Evolutionary conservation across 352 stramenopile species (phyloP).

Genomic region (Pilasporangium apinafurcum): DNA sequence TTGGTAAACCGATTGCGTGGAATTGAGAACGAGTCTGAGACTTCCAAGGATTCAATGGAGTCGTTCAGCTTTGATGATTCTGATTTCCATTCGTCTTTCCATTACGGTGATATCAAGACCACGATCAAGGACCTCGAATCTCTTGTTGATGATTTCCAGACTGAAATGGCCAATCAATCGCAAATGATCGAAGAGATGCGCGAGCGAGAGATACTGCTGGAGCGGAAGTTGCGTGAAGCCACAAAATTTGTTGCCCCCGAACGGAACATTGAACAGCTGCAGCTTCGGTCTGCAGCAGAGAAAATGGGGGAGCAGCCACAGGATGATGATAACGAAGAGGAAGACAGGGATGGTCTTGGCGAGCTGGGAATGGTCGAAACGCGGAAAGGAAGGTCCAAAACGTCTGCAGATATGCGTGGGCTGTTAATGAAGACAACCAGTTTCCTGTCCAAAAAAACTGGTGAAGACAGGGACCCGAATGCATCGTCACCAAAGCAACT

Average conservation of each 20-base stretch:
- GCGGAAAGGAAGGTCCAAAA: conserved; percentile 15
- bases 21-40: not conserved
- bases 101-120: conserved; percentile 15
- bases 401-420: conserved; percentile 32
- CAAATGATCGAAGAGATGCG: conserved; percentile 29
- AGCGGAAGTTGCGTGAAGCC: conserved; percentile 23
- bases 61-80: conserved; percentile 4
- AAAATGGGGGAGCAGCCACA: conserved; percentile 11
- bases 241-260: conserved; percentile 10
- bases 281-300: conserved; percentile 17
- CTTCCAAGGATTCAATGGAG: not conserved
- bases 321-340: conserved; percentile 15
- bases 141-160: conserved; percentile 48
- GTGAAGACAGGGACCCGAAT: not conserved
- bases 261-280: conserved; percentile 9
- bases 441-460: conserved; percentile 11
- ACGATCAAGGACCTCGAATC: conserved; percentile 25
- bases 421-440: conserved; percentile 38
- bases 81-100: too few relatives aligned
- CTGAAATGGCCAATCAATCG: conserved; percentile 39
- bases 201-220: conserved; percentile 14
- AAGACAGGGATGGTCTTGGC: conserved; percentile 3
- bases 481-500: not conserved
- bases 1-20: conserved; percentile 13
- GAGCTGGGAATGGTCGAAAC: not conserved